Base-by-base conservation (phyloP, 1,139 yeast species). In the Yamadazyma epiphylla region DNA sequence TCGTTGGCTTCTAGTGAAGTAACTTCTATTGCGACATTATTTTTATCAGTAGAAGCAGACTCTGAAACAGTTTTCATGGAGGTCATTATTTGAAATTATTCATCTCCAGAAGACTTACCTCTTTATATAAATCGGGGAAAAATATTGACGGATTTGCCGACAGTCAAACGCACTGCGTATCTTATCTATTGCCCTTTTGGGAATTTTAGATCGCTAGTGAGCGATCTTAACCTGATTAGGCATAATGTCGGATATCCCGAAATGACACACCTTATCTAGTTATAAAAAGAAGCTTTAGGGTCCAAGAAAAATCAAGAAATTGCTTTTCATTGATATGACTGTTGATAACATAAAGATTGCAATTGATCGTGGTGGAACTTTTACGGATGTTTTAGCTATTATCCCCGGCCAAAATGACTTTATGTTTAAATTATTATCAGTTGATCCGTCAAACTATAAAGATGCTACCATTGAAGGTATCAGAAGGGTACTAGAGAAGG, bases 391-490 rank as follows among this genome's bases (percentile, higher is more conserved):
- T 16, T 35, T 42, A 10, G 42, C 40, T n/a, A 30, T 36, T 5
- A 36, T 37, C 11, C 40, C 40, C 2, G 36, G 36, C 12, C 32
- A 37, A 15, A 31, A 29, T 9, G 43, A 39, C 21, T 39, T 32
- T 27, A 33, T 38, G 28, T 47, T 48, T 32, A 48, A 48, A 32
- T 29, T 48, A 9, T 33, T 48, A 13, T 45, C 50, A 1, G 52
- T 42, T 8, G 53, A 48, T 33, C 51, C 51, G 2, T 21, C 32
- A 14, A 48, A 48, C 30, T 48, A 48, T 31, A 27, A 31, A n/a
- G 53, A 48, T 38, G 51, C 53, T 26, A 46, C 44, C 17, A 46
- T 42, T 23, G 53, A 48, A 32, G 53, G 51, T 5, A 48, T 48
- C 12, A 36, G 53, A 26, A 36, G 53, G 23, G 50, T 48, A 3